Percentiles rank a stretch among this genome's conserved stretches.
Evolutionary conservation across 768 basidiomycete species (phyloP).

Genomic region (Naganishia vaughanmartiniae): DNA sequence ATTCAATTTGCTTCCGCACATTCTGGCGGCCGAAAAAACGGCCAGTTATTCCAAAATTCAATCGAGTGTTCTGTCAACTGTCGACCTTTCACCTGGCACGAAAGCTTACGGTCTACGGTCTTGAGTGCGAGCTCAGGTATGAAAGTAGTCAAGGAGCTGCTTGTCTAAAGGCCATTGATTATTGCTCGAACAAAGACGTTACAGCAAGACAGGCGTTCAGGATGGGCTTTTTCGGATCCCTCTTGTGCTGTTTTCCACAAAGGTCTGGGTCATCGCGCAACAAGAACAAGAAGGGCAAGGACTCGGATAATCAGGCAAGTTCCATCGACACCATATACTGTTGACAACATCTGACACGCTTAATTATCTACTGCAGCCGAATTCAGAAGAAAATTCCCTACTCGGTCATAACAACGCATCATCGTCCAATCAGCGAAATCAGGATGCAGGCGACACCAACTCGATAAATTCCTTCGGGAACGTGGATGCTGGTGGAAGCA

Average conservation of each 20-base stretch:
- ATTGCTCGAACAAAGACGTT: too few relatives aligned
- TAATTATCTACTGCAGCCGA: not conserved
- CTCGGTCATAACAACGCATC: constrained; percentile 6
- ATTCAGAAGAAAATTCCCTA: constrained; percentile 12
- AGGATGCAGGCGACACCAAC: constrained; percentile 4
- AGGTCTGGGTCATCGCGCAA: not conserved
- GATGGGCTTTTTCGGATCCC: constrained; percentile 19
- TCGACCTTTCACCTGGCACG: too few relatives aligned
- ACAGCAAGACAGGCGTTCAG: not conserved
- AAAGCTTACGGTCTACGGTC: too few relatives aligned
- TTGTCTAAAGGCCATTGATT: too few relatives aligned
- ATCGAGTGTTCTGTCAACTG: not conserved
- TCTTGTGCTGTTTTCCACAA: constrained; percentile 22
- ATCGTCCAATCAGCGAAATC: constrained; percentile 10
- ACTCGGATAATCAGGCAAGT: constrained; percentile 15
- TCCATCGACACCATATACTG: not conserved
- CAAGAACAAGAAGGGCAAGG: constrained; percentile 23
- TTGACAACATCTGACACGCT: too few relatives aligned
- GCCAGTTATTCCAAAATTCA: not conserved
- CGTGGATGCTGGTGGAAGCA: not conserved
- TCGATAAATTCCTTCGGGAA: constrained; percentile 22
- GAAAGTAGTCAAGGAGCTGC: too few relatives aligned
- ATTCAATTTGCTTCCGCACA: too few relatives aligned
- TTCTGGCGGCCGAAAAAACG: not conserved
- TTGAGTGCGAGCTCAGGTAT: too few relatives aligned